A percentile compares a stretch with the other conserved stretches of the same genome.
phyloP scores from a whole-genome alignment of 139 green algal genomes.

The Micractinium conductrix region DNA sequence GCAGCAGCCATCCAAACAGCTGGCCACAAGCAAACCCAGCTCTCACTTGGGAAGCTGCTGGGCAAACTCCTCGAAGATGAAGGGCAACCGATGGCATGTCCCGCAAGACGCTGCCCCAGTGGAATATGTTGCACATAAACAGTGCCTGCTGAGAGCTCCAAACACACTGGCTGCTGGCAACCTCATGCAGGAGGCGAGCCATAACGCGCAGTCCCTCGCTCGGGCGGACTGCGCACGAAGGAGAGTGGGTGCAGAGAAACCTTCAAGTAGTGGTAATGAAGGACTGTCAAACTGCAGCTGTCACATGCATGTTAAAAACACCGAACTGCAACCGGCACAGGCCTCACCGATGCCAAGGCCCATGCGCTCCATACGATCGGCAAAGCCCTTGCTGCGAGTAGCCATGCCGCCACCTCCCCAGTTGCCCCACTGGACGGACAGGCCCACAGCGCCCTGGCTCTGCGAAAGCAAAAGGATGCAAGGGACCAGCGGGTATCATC shows the following conservation, averaged over 20 bases:
- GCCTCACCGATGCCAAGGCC: conserved; percentile 69
- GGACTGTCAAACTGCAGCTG: neutral
- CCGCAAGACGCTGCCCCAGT: conserved; percentile 21
- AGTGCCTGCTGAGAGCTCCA: conserved; percentile 21
- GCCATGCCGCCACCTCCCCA: conserved; percentile 63
- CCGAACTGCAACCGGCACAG: neutral
- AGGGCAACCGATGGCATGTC: conserved; percentile 12
- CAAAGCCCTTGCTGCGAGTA: conserved; percentile 35
- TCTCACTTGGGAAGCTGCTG: no score
- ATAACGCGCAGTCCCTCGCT: conserved; percentile 56
- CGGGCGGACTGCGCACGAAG: conserved; percentile 40
- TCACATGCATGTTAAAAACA: neutral
- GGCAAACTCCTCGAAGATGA: conserved; percentile 40
- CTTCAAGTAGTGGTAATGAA: neutral
- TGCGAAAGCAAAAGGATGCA: conserved; percentile 9
- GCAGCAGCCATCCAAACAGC: no score
- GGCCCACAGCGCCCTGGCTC: neutral
- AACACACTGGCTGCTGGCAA: neutral
- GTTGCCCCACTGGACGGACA: conserved; percentile 60
- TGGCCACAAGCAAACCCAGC: no score
- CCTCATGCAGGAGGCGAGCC: conserved; percentile 24
- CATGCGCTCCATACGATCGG: conserved; percentile 61
- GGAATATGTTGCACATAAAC: conserved; percentile 29
- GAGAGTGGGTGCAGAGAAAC: neutral
- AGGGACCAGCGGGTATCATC: no score